These are phyloP conservation scores for Pseudogymnoascus sp. DNA, from an alignment of 2,329 filamentous ascomycete genomes.

Conservation along the genomic window DNA sequence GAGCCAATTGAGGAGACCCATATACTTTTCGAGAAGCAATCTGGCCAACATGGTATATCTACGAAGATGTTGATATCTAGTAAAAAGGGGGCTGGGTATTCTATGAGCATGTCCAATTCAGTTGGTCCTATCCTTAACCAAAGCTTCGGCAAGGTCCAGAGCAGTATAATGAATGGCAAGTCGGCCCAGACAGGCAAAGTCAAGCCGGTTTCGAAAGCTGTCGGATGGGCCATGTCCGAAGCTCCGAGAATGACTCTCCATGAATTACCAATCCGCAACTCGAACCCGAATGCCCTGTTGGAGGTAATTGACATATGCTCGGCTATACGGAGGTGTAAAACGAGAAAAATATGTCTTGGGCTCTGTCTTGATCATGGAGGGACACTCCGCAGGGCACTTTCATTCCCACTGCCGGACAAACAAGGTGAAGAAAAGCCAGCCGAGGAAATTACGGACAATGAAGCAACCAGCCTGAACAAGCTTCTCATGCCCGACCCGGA, in stretches of 20 bases:
- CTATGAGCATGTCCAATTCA: not conserved
- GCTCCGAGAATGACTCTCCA: not conserved
- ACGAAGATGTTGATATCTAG: not conserved
- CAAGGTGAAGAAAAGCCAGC: not conserved
- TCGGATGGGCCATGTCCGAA: not conserved
- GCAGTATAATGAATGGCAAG: not conserved
- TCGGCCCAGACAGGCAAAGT: not conserved
- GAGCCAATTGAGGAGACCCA: constrained; percentile 1
- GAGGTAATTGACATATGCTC: constrained; percentile 3
- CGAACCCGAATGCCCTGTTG: not conserved
- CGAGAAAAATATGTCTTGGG: not conserved
- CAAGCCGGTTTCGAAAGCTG: not conserved
- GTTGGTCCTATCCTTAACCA: not conserved
- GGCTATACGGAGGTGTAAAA: not conserved
- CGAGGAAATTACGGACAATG: not conserved
- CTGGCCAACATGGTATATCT: not conserved
- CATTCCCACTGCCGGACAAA: not conserved
- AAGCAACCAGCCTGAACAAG: not conserved
- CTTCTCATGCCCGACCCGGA: not conserved
- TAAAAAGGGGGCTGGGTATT: not conserved
- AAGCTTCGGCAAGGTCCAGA: not conserved
- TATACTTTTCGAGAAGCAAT: not conserved
- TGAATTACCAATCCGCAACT: not conserved
- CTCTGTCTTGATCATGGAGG: not conserved
- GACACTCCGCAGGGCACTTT: not conserved